Evolutionary conservation across 148 eudicot species (phyloP).

Genomic region (Spergularia bocconei): DNA sequence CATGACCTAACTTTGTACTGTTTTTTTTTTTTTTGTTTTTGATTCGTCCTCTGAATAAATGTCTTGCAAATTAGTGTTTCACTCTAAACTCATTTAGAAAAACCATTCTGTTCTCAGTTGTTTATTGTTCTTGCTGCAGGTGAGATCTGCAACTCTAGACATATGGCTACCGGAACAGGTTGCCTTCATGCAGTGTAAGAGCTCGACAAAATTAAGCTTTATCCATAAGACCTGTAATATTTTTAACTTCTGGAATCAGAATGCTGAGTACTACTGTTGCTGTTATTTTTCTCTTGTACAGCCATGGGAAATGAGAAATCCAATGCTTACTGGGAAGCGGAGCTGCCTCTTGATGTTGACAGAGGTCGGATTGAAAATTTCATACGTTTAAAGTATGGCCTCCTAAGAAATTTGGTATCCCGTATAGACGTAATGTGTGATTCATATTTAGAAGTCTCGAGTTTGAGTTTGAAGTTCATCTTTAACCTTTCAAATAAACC

Average conservation of each 20-base stretch:
- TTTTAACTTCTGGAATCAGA: not conserved
- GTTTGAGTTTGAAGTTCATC: not conserved
- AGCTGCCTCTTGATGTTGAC: conserved; percentile 41
- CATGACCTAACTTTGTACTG: too few species aligned
- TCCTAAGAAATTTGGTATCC: conserved; percentile 22
- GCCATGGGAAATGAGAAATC: conserved; percentile 62
- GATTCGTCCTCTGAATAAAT: too few species aligned
- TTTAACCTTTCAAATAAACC: not conserved
- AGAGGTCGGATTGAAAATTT: conserved; percentile 51
- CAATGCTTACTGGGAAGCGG: conserved; percentile 72
- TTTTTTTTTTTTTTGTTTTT: too few species aligned
- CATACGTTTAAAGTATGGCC: conserved; percentile 59
- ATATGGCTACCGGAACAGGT: conserved; percentile 81
- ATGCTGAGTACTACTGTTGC: not conserved
- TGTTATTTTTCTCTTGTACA: conserved; percentile 24
- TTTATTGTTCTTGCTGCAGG: conserved; percentile 39
- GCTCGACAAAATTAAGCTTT: not conserved
- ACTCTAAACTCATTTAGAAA: too few species aligned
- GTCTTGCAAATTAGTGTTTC: too few species aligned
- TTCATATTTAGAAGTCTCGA: not conserved
- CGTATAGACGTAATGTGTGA: conserved; percentile 3
- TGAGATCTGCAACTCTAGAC: conserved; percentile 65
- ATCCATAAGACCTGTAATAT: not conserved
- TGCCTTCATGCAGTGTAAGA: conserved; percentile 50
- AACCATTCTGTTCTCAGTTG: not conserved